A percentile compares a stretch with the other conserved stretches of the same genome.
These are phyloP conservation scores for Emmonsia crescens DNA, from an alignment of 2,329 filamentous ascomycete species.

Conservation along the genomic window DNA sequence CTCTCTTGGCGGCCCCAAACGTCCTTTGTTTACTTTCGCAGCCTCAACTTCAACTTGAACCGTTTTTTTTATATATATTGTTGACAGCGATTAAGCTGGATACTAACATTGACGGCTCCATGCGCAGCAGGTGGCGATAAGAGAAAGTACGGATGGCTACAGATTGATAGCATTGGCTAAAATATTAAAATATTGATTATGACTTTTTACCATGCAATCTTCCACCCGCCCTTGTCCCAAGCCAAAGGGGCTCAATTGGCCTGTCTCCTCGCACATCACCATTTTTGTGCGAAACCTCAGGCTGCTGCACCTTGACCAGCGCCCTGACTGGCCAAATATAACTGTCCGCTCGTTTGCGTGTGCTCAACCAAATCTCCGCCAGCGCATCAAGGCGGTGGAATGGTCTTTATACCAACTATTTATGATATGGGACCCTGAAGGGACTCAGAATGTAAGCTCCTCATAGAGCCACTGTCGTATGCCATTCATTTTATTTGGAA, in stretches of 20 bases:
- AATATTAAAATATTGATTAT: conserved; percentile 2
- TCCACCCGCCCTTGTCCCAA: conserved; percentile 19
- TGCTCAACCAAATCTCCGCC: conserved; percentile 63
- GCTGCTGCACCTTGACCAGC: conserved; percentile 66
- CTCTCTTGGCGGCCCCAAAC: conserved; percentile 10
- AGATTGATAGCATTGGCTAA: background rate
- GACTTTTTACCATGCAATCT: conserved; percentile 21
- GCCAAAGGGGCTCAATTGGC: conserved; percentile 25
- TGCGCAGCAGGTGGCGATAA: background rate
- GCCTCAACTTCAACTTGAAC: too few relatives aligned
- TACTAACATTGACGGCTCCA: background rate
- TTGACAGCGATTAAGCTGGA: background rate
- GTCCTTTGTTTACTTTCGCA: conserved; percentile 17
- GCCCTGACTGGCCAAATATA: conserved; percentile 70
- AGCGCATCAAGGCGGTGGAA: conserved; percentile 70
- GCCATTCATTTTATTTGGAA: background rate
- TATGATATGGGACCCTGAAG: conserved; percentile 66
- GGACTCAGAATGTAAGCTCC: conserved; percentile 55
- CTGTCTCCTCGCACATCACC: conserved; percentile 43
- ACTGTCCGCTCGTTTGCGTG: conserved; percentile 60
- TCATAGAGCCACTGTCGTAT: background rate
- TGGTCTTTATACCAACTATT: conserved; percentile 89
- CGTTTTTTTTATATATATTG: too few relatives aligned
- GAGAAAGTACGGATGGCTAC: background rate
- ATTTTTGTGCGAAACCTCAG: conserved; percentile 76